Evolutionary conservation across 192 early-diverging fungal genomes (phyloP).

Genomic region (Physocladia obscura): DNA sequence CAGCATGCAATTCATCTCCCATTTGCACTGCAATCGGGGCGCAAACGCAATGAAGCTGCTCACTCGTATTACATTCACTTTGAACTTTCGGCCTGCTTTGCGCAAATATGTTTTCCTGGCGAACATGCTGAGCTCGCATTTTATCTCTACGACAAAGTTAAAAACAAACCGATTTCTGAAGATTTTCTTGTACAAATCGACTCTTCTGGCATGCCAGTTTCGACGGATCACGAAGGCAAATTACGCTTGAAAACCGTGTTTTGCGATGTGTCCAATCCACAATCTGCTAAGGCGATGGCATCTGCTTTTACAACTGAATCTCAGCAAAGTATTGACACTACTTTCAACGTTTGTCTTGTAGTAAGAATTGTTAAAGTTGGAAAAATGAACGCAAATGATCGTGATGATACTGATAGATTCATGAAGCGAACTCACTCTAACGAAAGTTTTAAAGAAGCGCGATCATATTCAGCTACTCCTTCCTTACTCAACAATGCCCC

Average conservation of each 20-base stretch:
- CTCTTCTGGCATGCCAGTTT: constrained; percentile 54
- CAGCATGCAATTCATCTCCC: constrained; percentile 7
- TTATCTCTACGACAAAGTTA: constrained; percentile 52
- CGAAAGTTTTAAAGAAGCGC: not conserved
- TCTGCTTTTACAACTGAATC: too few relatives aligned
- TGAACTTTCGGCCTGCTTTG: constrained; percentile 55
- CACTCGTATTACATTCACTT: constrained; percentile 47
- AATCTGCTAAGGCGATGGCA: too few relatives aligned
- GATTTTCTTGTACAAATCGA: constrained; percentile 58
- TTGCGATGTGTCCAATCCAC: constrained; percentile 52
- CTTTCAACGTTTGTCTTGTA: constrained; percentile 49
- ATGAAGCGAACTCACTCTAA: not conserved
- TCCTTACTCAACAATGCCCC: not conserved
- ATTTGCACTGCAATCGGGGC: not conserved
- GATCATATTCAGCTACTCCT: not conserved
- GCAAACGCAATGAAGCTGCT: constrained; percentile 7
- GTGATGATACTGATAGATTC: constrained; percentile 33
- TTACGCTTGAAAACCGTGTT: constrained; percentile 58
- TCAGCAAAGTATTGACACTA: too few relatives aligned
- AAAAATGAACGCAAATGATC: constrained; percentile 59
- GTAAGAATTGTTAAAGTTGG: constrained; percentile 64
- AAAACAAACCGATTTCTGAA: constrained; percentile 56
- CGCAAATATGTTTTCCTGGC: constrained; percentile 56
- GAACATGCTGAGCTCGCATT: constrained; percentile 66
- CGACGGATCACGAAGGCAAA: constrained; percentile 31